Percentiles rank a stretch among this genome's conserved stretches.
Conservation (phyloP, 805 yeast species). For the Brettanomyces sp. region DNA sequence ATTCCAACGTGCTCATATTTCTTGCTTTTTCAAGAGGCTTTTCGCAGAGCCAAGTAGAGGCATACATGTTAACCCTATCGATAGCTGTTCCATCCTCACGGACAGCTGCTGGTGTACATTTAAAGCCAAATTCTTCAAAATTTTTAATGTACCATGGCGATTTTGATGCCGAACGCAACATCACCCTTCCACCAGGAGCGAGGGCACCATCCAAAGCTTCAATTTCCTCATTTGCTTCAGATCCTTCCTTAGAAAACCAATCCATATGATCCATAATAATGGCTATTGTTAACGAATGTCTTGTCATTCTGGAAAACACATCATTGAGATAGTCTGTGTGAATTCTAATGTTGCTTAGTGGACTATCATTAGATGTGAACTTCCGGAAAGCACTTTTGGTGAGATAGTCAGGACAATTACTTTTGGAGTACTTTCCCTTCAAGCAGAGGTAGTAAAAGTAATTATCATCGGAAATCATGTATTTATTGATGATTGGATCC, state of each 20-base stretch:
- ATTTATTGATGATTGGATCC: constrained; percentile 61
- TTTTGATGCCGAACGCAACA: constrained; percentile 66
- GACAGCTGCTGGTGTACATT: constrained; percentile 59
- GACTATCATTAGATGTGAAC: constrained; percentile 35
- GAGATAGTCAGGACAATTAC: constrained; percentile 71
- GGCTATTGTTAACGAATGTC: constrained; percentile 61
- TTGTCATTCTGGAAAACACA: constrained; percentile 57
- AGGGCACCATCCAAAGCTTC: constrained; percentile 54
- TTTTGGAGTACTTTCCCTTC: constrained; percentile 47
- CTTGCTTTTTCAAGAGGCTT: constrained; percentile 34
- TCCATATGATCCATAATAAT: constrained; percentile 90
- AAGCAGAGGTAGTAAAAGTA: constrained; percentile 69
- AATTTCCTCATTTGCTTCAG: constrained; percentile 60
- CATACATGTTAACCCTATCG: constrained; percentile 81
- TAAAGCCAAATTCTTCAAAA: constrained; percentile 61
- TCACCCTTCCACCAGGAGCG: constrained; percentile 59
- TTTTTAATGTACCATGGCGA: constrained; percentile 70
- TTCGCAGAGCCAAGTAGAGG: constrained; percentile 80
- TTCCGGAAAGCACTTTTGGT: constrained; percentile 47
- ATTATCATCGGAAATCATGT: constrained; percentile 60
- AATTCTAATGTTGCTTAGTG: constrained; percentile 61
- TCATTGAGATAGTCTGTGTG: constrained; percentile 76
- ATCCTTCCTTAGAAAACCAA: constrained; percentile 67
- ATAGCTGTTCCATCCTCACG: constrained; percentile 56
- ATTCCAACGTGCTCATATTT: constrained; percentile 39